Base-by-base conservation (phyloP, 75 land plant genomes). In the Cryptomeria japonica region DNA sequence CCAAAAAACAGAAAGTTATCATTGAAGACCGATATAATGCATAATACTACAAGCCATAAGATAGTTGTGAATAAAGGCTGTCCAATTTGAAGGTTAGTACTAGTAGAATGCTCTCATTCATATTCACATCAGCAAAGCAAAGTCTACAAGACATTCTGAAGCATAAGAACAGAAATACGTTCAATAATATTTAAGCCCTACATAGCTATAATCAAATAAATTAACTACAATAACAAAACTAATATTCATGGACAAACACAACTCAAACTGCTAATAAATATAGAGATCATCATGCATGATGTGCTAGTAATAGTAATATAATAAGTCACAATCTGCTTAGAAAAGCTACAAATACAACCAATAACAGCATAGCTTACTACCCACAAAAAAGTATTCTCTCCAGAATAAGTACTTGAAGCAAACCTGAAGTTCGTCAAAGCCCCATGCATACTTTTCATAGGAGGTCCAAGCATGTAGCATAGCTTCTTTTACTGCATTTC, bases 401-500 rank as follows among this genome's bases (percentile, higher is more conserved):
- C 18, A 38, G 42, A 42, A 42, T 28, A 75, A 75, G n/a, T 80
- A 46, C 42, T 80, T 42, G 83, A 42, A 41, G 47, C 83, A 80
- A 79, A 97, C 99, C 96, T 94, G 94, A 89, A 97, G 98, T 90
- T 97, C 99, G 90, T 97, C 99, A 79, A 88, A 87, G 80, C 99
- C 99, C 99, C 99, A 97, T 39, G 99, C 98, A 94, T 96, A 97
- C 86, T 94, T 95, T 78, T 93, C 98, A 88, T 97, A 97, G 36
- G 97, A 96, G 79, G 83, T 94, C 99, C 99, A 97, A 31, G 98
- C 99, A 93, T 97, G 99, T 88, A 95, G 85, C 98, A 96, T 96
- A 36, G 99, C 98, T 25, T 91, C 96, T 87, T 94, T 96, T 8
- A 97, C 96, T 92, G 94, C 93, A 64, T 95, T 93, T 83, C 97